Conservation (phyloP, 139 green algal genomes). For the Spirogloea muscicola region DNA sequence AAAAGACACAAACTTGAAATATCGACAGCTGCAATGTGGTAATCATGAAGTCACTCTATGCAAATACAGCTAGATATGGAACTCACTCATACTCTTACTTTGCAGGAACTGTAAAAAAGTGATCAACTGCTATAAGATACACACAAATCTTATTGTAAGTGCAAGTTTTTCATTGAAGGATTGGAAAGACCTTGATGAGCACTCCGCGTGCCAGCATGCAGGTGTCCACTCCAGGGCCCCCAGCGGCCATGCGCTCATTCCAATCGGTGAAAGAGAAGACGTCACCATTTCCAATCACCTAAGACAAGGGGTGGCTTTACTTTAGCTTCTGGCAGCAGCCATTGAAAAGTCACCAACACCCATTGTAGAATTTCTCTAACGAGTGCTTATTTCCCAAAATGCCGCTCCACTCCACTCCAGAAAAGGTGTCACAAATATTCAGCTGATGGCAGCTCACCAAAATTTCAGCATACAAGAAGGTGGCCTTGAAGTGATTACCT, state of each 20-base stretch:
- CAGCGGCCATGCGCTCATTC: slow-evolving; percentile 43
- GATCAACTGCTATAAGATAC: neutral
- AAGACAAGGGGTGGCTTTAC: too few species aligned
- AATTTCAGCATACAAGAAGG: too few species aligned
- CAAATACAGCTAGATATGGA: neutral
- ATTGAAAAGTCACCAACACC: too few species aligned
- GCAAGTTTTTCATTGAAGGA: neutral
- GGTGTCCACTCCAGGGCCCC: slow-evolving; percentile 53
- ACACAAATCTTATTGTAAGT: neutral
- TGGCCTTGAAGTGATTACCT: too few species aligned
- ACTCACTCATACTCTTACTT: neutral
- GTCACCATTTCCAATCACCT: slow-evolving; percentile 91
- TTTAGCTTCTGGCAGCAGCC: too few species aligned
- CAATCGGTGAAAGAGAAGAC: slow-evolving; percentile 78
- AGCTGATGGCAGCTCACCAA: too few species aligned
- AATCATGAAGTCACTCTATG: neutral
- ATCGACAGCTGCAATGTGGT: neutral
- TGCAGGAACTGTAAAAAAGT: neutral
- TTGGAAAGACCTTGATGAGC: slow-evolving; percentile 83
- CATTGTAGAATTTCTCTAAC: too few species aligned
- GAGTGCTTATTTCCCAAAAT: too few species aligned
- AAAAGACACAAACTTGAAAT: neutral
- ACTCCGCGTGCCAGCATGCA: slow-evolving; percentile 87
- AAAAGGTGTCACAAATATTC: too few species aligned
- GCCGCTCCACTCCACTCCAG: too few species aligned